Percentiles rank a stretch among this genome's conserved stretches.
Conservation (phyloP, 2,329 filamentous ascomycete genomes). For the Alternaria tenuissima region DNA sequence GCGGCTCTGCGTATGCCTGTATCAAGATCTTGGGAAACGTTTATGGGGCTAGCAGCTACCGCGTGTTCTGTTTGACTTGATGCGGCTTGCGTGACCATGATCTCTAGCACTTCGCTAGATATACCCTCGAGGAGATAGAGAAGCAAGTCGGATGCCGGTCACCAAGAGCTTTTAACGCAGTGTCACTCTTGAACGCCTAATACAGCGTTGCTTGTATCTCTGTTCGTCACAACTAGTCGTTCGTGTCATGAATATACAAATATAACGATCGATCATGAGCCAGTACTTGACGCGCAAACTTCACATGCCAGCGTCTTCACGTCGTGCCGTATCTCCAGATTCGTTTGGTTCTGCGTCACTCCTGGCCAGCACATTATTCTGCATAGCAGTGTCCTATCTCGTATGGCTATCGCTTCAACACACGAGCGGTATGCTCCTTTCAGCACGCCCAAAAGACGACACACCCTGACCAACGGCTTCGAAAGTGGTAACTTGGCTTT, state of each 20-base stretch:
- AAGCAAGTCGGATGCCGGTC: background rate
- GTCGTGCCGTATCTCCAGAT: background rate
- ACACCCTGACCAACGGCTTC: background rate
- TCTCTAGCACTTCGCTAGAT: background rate
- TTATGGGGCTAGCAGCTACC: background rate
- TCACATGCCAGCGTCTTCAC: background rate
- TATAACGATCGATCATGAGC: background rate
- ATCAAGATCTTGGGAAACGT: background rate
- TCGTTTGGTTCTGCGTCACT: background rate
- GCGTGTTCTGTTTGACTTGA: background rate
- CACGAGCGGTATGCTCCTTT: background rate
- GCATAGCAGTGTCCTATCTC: background rate
- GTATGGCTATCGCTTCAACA: background rate
- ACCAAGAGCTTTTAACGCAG: background rate
- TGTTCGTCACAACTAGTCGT: background rate
- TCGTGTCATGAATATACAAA: background rate
- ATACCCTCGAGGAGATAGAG: background rate
- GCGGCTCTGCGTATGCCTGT: background rate
- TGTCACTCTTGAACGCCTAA: background rate
- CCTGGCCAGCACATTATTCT: background rate
- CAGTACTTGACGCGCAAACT: background rate
- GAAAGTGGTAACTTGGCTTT: background rate
- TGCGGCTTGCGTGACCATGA: background rate
- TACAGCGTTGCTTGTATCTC: background rate
- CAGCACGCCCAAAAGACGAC: background rate